Base-by-base conservation (phyloP, 441 rosid species). In the Populus hybrid region DNA sequence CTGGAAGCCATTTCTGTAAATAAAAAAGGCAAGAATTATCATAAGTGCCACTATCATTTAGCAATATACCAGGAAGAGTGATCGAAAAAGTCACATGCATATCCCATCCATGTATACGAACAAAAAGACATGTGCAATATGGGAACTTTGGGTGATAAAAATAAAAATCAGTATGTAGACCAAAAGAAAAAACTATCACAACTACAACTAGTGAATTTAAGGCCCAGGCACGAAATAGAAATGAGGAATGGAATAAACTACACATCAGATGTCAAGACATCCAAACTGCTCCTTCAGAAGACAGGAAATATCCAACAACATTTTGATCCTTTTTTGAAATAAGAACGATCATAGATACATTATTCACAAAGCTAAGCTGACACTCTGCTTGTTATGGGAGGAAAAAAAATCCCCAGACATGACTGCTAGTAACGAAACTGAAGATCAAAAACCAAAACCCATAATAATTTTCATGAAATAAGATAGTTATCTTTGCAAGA, bases 1-100 rank as follows among this genome's bases (percentile, higher is more conserved):
- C 87, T 96, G 97, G 83, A 94, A 96, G 9, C 98, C 98, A 89
- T 93, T 94, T 79, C 99, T 96, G 90, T 71, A 69, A 31, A 9
- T 21, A 69, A 36, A 2, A 64, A 21, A 66, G 18, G 29, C n/a
- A 67, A 33, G 24, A 10, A 29, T 7, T 35, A 42, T 2, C 64
- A 74, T 2, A 74, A 28, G 33, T 35, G 10, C 10, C 4, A 11
- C 64, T 21, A 11, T 35, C 64, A 42, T 18, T 56, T 38, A 31
- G n/a, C 35, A 38, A n/a, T 12, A 35, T 42, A 21, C 16, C 3
- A 59, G 59, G 63, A 59, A 21, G 21, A 3, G 66, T 21, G 56
- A 71, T 36, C 6, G 14, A 6, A 29, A 36, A 77, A 31, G 36
- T 6, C 28, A 38, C 64, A 40, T 24, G 69, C 26, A 14, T 16